Conservation (phyloP, 768 basidiomycete species). For the Lactarius sanguifluus region DNA sequence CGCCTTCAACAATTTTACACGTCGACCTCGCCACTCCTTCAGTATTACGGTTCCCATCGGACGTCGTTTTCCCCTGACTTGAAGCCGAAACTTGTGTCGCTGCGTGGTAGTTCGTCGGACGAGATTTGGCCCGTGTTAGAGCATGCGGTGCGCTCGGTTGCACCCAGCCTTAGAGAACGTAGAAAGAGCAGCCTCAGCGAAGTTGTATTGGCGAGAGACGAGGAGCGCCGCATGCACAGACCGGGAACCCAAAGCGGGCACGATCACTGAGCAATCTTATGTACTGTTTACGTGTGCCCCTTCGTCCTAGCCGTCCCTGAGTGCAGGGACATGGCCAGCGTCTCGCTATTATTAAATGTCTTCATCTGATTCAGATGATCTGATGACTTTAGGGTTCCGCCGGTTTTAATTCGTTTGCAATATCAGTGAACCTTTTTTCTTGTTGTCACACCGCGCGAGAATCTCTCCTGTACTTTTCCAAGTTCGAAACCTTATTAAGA, state of each 20-base stretch:
- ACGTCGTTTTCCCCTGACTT: slow-evolving; percentile 32
- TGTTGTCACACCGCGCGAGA: slow-evolving; percentile 8
- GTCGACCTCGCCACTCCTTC: slow-evolving; percentile 77
- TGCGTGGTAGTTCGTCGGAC: slow-evolving; percentile 76
- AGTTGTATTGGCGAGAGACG: slow-evolving; percentile 43
- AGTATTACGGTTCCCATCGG: slow-evolving; percentile 55
- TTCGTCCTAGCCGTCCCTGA: not conserved
- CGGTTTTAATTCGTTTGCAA: not conserved
- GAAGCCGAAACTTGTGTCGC: slow-evolving; percentile 52
- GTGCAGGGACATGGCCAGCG: not conserved
- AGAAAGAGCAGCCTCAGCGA: slow-evolving; percentile 56
- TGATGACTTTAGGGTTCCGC: not conserved
- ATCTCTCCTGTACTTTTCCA: slow-evolving; percentile 20
- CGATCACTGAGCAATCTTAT: slow-evolving; percentile 1
- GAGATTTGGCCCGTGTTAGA: slow-evolving; percentile 91
- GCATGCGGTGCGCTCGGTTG: slow-evolving; percentile 51
- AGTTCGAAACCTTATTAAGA: slow-evolving; percentile 2
- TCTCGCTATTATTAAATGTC: not conserved
- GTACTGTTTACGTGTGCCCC: not conserved
- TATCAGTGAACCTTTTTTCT: slow-evolving; percentile 4
- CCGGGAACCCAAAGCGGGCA: slow-evolving; percentile 1
- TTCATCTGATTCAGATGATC: not conserved
- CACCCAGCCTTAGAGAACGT: slow-evolving; percentile 57
- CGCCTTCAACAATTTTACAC: slow-evolving; percentile 76
- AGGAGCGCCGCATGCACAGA: slow-evolving; percentile 21